Conservation (phyloP, 2,329 filamentous ascomycete genomes). For the Apiospora saccharicola region DNA sequence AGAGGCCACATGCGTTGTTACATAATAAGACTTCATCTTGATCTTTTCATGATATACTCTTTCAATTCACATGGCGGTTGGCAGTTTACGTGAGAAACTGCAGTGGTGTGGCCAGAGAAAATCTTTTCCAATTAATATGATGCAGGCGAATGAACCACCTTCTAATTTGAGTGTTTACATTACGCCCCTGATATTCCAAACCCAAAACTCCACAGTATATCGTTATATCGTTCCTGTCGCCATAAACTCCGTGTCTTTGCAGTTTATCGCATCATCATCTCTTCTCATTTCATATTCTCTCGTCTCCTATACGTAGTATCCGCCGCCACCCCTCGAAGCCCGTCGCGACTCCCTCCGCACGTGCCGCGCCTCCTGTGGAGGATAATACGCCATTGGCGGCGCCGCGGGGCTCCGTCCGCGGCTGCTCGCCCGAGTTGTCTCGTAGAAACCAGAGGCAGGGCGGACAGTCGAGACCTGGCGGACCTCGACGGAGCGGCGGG, state of each 20-base stretch:
- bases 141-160: too few species aligned
- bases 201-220: background rate
- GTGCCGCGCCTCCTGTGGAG: background rate
- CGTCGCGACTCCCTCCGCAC: conserved; percentile 4
- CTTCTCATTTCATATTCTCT: background rate
- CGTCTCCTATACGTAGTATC: background rate
- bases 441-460: background rate
- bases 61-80: too few species aligned
- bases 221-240: background rate
- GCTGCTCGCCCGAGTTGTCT: background rate
- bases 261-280: background rate
- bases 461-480: conserved; percentile 8
- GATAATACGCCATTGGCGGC: background rate
- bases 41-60: too few species aligned
- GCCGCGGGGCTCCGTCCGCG: conserved; percentile 7
- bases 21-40: too few species aligned
- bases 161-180: too few species aligned
- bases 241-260: background rate
- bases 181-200: background rate
- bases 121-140: too few species aligned
- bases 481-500: conserved; percentile 9
- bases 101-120: too few species aligned
- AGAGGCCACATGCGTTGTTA: too few species aligned
- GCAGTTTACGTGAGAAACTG: too few species aligned
- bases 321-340: background rate